Evolutionary conservation across 1,284 basidiomycete species (phyloP).

Genomic region (Tetrapyrgos nigripes): DNA sequence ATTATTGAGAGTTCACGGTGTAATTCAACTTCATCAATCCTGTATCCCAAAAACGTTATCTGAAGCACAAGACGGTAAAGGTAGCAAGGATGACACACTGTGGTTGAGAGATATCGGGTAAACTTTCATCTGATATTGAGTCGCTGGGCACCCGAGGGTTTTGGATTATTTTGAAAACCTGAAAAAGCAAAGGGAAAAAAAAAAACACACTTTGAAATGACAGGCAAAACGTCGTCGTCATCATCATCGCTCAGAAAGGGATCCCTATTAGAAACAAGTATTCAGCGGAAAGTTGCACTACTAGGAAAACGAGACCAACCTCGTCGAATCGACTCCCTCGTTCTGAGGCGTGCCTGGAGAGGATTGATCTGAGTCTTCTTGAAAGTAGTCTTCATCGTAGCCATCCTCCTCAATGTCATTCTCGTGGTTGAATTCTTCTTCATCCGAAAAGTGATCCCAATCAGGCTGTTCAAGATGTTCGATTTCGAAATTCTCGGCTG

Average conservation of each 20-base stretch:
- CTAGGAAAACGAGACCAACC: not conserved
- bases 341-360: slow-evolving; percentile 3
- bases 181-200: no score
- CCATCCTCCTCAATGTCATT: slow-evolving; percentile 7
- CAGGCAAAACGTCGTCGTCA: not conserved
- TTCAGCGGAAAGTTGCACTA: not conserved
- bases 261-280: not conserved
- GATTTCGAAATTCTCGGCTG: slow-evolving; percentile 27
- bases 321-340: not conserved
- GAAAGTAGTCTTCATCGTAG: slow-evolving; percentile 5
- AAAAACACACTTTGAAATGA: no score
- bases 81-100: no score
- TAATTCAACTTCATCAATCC: no score
- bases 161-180: no score
- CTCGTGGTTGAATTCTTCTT: slow-evolving; percentile 1
- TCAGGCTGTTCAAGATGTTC: slow-evolving; percentile 30
- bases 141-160: no score
- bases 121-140: no score
- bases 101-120: no score
- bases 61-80: no score
- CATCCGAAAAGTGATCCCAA: not conserved
- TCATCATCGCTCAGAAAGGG: not conserved
- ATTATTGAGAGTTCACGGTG: no score
- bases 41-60: no score
- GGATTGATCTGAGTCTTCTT: slow-evolving; percentile 3